These are phyloP conservation scores for Alternaria gansuensis DNA, from an alignment of 2,329 filamentous ascomycete genomes.

Conservation along the genomic window DNA sequence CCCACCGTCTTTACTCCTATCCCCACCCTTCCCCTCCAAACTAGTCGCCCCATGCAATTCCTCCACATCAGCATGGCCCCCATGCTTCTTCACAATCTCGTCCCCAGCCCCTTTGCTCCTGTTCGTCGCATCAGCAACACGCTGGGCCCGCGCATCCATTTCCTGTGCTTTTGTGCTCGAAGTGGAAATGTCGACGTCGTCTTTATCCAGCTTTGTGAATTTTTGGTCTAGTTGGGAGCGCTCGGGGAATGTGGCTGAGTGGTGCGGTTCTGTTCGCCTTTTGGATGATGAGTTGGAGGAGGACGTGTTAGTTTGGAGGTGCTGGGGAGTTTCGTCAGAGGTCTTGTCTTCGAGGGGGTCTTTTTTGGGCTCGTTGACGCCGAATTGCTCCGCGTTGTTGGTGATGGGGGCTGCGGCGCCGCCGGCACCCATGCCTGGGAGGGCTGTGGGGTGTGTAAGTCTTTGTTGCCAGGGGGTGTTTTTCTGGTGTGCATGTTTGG, in stretches of 20 bases:
- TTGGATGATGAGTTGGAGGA: neutral
- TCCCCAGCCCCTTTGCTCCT: conserved; percentile 6
- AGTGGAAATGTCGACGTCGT: conserved; percentile 17
- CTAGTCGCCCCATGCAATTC: conserved; percentile 17
- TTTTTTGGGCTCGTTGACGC: conserved; percentile 18
- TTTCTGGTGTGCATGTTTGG: neutral
- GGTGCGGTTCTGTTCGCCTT: conserved; percentile 10
- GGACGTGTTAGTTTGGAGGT: neutral
- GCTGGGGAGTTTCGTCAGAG: neutral
- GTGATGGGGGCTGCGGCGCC: conserved; percentile 20
- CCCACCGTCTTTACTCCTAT: neutral
- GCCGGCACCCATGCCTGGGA: conserved; percentile 23
- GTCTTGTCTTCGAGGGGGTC: neutral
- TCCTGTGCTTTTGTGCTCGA: neutral
- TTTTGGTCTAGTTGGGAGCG: conserved; percentile 15
- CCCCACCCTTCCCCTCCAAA: conserved; percentile 6
- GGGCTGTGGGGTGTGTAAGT: conserved; percentile 11
- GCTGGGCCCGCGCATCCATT: conserved; percentile 6
- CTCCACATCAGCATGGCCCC: conserved; percentile 24
- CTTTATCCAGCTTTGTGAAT: conserved; percentile 20
- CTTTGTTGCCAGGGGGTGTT: too few relatives aligned
- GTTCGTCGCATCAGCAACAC: conserved; percentile 8
- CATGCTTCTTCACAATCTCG: conserved; percentile 5
- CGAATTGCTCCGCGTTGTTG: conserved; percentile 15
- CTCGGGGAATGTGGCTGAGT: neutral